Conservation (phyloP, 371 early-diverging fungal species). For the Lichtheimia ramosa region DNA sequence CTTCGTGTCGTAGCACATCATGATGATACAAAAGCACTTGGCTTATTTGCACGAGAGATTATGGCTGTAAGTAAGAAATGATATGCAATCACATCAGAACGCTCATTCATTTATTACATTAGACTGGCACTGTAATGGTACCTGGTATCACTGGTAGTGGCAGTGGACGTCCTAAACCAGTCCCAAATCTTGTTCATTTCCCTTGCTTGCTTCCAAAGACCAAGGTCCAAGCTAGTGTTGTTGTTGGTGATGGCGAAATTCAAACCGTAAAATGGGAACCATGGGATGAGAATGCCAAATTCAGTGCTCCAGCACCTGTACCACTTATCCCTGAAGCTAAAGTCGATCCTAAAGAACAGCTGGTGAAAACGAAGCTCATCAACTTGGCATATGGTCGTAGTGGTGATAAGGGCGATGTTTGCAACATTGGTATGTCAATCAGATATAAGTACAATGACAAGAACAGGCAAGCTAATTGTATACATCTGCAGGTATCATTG, state of each 20-base stretch:
- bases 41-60: conserved; percentile 64
- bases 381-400: conserved; percentile 69
- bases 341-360: conserved; percentile 8
- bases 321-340: conserved; percentile 32
- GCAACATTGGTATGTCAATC: conserved; percentile 54
- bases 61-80: conserved; percentile 51
- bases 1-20: conserved; percentile 66
- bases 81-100: neutral
- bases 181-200: conserved; percentile 70
- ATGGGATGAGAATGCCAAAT: conserved; percentile 25
- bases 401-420: conserved; percentile 77
- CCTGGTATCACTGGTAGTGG: conserved; percentile 74
- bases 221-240: conserved; percentile 41
- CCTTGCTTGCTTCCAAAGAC: conserved; percentile 61
- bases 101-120: conserved; percentile 2
- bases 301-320: conserved; percentile 23
- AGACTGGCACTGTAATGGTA: conserved; percentile 76
- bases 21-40: conserved; percentile 54
- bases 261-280: conserved; percentile 30
- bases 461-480: too few species aligned
- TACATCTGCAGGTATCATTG: conserved; percentile 44
- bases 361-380: conserved; percentile 57
- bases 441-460: too few species aligned
- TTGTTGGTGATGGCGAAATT: conserved; percentile 36
- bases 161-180: conserved; percentile 51